Base-by-base conservation (phyloP, 2,329 filamentous ascomycete species). In the Davidsoniella eucalypti region DNA sequence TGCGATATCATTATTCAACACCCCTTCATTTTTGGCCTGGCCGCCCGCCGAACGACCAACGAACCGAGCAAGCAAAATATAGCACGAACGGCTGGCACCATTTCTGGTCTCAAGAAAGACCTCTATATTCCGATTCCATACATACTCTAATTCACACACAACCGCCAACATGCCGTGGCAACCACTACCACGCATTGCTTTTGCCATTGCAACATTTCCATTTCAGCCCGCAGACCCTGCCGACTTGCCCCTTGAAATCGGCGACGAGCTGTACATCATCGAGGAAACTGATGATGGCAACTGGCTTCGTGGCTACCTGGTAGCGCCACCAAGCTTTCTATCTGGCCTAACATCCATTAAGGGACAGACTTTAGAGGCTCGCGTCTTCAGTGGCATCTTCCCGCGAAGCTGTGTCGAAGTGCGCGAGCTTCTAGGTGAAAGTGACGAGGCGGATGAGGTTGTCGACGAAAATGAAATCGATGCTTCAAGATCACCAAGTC, bases 301-400 rank as follows among this genome's bases (percentile, higher is more conserved):
- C 63, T 98, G 92, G 93, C 84, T 90, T 65, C 82, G 92, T 50
- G 92, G 92, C 53, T 98, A 98, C 66, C 75, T 98, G 54, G 84
- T 98, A 57, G 87, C 92, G 55, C 90, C 92, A 48, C 92, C 92
- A 17, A 94, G 87, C 58, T 70, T 98, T 62, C 76, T 98, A 53
- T 86, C 92, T 16, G 92, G 90, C 44, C 69, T 98, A 63, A 96
- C 87, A 9, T 90, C 84, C 54, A 80, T 84, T 59, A 90, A 87
- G 63, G 90, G 92, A 44, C 87, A 95, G 64, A 93, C 88, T 0
- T 78, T 96, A 29, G 90, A 96, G 67, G 87, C 90, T 53, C 80
- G 92, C 56, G 92, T 98, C 52, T 98, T 96, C 63, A 94, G 88
- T n/a, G 92, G 92, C 58, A 94, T 98, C 60, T 98, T 98, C 61